These are phyloP conservation scores for Yamadazyma jaroonii DNA, from an alignment of 1,139 yeast species.

Conservation along the genomic window DNA sequence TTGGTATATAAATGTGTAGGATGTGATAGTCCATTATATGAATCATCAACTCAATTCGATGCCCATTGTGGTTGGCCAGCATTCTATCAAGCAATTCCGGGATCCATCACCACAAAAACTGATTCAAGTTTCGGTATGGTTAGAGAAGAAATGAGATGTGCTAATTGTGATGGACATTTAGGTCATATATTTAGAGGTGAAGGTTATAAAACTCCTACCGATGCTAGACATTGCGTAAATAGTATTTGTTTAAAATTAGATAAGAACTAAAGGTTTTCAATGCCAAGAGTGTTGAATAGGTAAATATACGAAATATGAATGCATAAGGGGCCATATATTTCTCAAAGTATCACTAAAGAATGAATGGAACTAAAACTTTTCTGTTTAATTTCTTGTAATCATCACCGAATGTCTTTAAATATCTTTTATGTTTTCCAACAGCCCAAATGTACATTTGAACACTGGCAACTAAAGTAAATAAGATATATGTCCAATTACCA, in stretches of 20 bases:
- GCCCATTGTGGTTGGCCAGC: slow-evolving; percentile 99
- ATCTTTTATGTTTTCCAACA: slow-evolving; percentile 64
- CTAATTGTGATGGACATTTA: slow-evolving; percentile 87
- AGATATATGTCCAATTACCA: slow-evolving; percentile 73
- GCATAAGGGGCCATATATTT: no score
- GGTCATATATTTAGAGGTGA: slow-evolving; percentile 97
- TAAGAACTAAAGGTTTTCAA: slow-evolving; percentile 2
- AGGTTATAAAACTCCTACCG: slow-evolving; percentile 86
- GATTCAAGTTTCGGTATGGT: slow-evolving; percentile 73
- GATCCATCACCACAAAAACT: slow-evolving; percentile 57
- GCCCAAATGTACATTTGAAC: slow-evolving; percentile 85
- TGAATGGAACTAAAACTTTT: slow-evolving; percentile 58
- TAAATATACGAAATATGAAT: no score
- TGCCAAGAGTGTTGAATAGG: no score
- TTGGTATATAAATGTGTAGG: slow-evolving; percentile 87
- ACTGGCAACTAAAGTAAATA: slow-evolving; percentile 69
- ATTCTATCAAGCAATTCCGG: slow-evolving; percentile 85
- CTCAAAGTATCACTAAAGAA: no score
- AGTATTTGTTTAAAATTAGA: slow-evolving; percentile 71
- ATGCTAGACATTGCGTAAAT: slow-evolving; percentile 93
- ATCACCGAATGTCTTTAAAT: slow-evolving; percentile 69
- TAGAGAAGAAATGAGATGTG: slow-evolving; percentile 85
- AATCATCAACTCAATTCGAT: slow-evolving; percentile 76
- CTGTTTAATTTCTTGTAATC: slow-evolving; percentile 68
- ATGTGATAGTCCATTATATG: slow-evolving; percentile 76